Base-by-base conservation (phyloP, 2,329 filamentous ascomycete species). In the Cladophialophora carrionii region DNA sequence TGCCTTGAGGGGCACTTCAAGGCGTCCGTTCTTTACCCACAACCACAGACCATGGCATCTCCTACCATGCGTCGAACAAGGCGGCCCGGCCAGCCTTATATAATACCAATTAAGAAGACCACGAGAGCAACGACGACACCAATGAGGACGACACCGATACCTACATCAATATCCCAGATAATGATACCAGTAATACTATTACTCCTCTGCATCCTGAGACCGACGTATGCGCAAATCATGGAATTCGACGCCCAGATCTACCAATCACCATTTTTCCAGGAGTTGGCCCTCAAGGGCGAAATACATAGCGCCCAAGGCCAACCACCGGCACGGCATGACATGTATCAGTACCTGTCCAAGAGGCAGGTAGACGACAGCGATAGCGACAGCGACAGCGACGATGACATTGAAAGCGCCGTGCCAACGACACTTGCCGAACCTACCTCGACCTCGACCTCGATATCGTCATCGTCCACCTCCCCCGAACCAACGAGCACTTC, bases 31-130 rank as follows among this genome's bases (percentile, higher is more conserved):
- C 59, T 46, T 55, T 61, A 54, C 34, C 46, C 37, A 48, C 54
- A 34, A 37, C 4, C 14, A 29, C 12, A n/a, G 20, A 20, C 7
- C 54, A 62, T 65, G 63, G 24, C 54, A 22, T 31, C 34, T 20
- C 22, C 32, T 20, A 58, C 41, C 22, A 24, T 51, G 49, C 61
- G 57, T 73, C 72, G 49, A 71, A 72, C 74, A 75, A 77, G 63
- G 54, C 63, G 57, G 32, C 67, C 60, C 41, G 53, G 63, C 54
- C 53, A 63, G 65, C 29, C 57, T 51, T 24, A 54, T 22, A 46
- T 29, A 54, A 29, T 20, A 20, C 52, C 48, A 12, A 51, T 10
- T 17, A 22, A 41, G 3, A 24, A 6, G n/a, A 43, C 17, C 37
- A n/a, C 14, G 1, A 20, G 14, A 6, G 7, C 37, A 1, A n/a